phyloP scores from a whole-genome alignment of 129 eudicot genomes.

The Gnaphalium uliginosum region DNA sequence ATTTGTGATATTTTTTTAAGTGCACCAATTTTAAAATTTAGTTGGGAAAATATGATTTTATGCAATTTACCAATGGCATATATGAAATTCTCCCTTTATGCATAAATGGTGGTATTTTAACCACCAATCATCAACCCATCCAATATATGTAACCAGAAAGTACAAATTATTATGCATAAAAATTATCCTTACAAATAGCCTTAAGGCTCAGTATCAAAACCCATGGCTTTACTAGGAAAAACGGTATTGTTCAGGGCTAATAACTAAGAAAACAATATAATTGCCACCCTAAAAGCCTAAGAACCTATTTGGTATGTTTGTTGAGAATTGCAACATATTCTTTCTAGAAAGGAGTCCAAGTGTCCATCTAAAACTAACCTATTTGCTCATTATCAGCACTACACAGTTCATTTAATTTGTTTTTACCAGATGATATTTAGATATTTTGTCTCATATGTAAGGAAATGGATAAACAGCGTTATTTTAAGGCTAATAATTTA shows the following conservation, averaged over 20 bases:
- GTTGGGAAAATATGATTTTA: too few species aligned
- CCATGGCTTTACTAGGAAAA: too few species aligned
- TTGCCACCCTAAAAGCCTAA: background rate
- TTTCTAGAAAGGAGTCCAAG: background rate
- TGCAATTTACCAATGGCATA: too few species aligned
- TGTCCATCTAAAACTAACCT: background rate
- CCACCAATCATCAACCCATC: background rate
- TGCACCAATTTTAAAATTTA: too few species aligned
- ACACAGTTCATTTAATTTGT: background rate
- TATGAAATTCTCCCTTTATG: too few species aligned
- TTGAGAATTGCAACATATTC: background rate
- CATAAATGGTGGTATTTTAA: background rate
- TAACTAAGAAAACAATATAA: background rate
- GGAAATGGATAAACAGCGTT: background rate
- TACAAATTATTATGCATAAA: background rate
- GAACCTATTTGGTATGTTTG: background rate
- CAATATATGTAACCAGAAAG: background rate
- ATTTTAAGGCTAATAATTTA: background rate
- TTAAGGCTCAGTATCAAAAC: too few species aligned
- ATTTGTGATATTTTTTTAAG: too few species aligned
- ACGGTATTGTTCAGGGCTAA: background rate
- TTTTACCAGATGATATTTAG: background rate
- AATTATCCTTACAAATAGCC: too few species aligned
- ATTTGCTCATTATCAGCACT: conserved; percentile 14
- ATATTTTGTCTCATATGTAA: background rate